Evolutionary conservation across 108 stramenopile genomes (phyloP), one percentile per base, ranked within the genome.

Genomic region (Parietichytrium sp.): DNA sequence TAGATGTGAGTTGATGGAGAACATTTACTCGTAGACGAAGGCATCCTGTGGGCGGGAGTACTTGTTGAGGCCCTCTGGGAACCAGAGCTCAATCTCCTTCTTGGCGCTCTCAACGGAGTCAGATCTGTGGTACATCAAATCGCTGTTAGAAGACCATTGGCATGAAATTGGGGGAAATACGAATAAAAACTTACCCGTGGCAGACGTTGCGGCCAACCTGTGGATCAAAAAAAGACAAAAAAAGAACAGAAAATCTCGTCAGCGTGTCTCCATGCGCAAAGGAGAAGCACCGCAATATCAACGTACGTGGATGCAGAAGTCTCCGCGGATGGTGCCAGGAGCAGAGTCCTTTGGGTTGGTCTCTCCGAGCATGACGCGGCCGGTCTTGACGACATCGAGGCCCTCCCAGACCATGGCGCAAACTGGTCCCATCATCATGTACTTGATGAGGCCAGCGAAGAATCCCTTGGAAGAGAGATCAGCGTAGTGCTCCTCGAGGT

Each of bases 281-380:
- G n/a, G n/a, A n/a, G n/a, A n/a, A n/a, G n/a, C n/a, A n/a, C n/a
- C n/a, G 78, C 29, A 27, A 51, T 82, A 77, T 31, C 78, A 48
- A 49, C 77, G 95, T 42, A 97, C 94, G 49, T 94, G 93, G 80
- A 97, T 94, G 93, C 93, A 96, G 84, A 92, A 95, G 84, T 99
- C 98, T 27, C 96, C 98, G 52, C 98, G 95, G 86, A 99, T 98
- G 61, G 97, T 97, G 72, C 98, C 98, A 80, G 93, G 92, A 13
- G 93, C 94, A 82, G 91, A 92, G 79, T 96, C 95, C 16, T 85
- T 83, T 26, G 98, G 98, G 93, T 96, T 95, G 87, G 98, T 99
- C 45, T 93, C 96, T 80, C 98, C 98, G 30, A 99, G 88, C 96
- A 99, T 97, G 90, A 93, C 95, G 55, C 98, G 90, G 31, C 89